Conservation (phyloP, 257 asterid genomes). For the Thymus quinquecostatus region DNA sequence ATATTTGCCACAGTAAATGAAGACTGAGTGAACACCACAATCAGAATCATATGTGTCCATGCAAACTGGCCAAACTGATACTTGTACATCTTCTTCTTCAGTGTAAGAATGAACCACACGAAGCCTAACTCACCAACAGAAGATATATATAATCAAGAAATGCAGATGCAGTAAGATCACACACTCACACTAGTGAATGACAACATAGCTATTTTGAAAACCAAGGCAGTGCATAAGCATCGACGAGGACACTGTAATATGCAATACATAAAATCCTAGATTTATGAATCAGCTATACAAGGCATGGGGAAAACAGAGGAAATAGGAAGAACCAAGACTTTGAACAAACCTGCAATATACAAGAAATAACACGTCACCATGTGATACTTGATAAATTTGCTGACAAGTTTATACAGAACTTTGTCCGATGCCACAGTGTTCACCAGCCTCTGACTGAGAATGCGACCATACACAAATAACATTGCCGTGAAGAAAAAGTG, state of each 20-base stretch:
- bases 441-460: slow-evolving; percentile 84
- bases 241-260: background rate
- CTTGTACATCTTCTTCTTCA: slow-evolving; percentile 90
- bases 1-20: slow-evolving; percentile 83
- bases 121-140: slow-evolving; percentile 54
- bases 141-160: slow-evolving; percentile 12
- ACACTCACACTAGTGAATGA: background rate
- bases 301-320: slow-evolving; percentile 6
- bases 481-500: slow-evolving; percentile 88
- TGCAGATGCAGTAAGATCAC: background rate
- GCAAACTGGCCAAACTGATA: slow-evolving; percentile 92
- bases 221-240: slow-evolving; percentile 18
- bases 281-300: background rate
- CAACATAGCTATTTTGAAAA: slow-evolving; percentile 3
- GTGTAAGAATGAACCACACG: slow-evolving; percentile 87
- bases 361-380: slow-evolving; percentile 90
- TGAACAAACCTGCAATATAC: slow-evolving; percentile 73
- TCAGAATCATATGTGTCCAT: slow-evolving; percentile 88
- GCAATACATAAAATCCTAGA: background rate
- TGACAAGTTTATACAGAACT: slow-evolving; percentile 70
- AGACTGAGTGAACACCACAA: slow-evolving; percentile 75
- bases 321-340: slow-evolving; percentile 41
- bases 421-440: slow-evolving; percentile 77
- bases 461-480: slow-evolving; percentile 85
- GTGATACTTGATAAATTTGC: slow-evolving; percentile 78